Conservation (phyloP, 2,329 filamentous ascomycete species). For the Clonostachys rosea region DNA sequence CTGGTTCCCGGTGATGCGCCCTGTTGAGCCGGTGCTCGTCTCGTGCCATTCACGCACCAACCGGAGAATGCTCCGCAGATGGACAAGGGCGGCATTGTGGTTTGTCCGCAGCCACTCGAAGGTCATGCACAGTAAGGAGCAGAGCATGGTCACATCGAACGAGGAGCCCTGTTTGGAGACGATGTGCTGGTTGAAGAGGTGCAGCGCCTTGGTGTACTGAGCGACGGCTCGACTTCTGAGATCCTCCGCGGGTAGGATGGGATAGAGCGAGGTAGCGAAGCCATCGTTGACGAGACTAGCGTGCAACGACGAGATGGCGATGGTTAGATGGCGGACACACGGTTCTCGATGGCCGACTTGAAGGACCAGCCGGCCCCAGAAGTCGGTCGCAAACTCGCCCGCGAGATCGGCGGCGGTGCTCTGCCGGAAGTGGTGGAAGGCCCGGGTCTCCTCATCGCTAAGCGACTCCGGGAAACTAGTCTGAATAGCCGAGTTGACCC, state of each 20-base stretch:
- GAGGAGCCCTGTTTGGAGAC: not conserved
- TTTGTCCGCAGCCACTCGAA: slow-evolving; percentile 5
- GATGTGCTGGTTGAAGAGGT: slow-evolving; percentile 1
- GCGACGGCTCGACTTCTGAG: not conserved
- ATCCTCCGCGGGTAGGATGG: too few species aligned
- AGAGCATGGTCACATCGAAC: slow-evolving; percentile 4
- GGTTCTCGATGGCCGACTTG: slow-evolving; percentile 4
- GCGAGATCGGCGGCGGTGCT: slow-evolving; percentile 1
- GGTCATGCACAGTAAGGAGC: slow-evolving; percentile 4
- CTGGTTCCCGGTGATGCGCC: not conserved
- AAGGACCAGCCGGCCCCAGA: slow-evolving; percentile 6
- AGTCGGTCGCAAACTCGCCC: slow-evolving; percentile 3
- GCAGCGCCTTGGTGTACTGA: not conserved
- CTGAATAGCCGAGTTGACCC: too few species aligned
- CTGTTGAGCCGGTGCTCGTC: not conserved
- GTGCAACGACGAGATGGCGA: slow-evolving; percentile 4
- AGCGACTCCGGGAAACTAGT: not conserved
- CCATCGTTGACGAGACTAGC: not conserved
- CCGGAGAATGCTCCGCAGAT: slow-evolving; percentile 1
- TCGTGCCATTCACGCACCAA: slow-evolving; percentile 5
- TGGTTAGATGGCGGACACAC: slow-evolving; percentile 1
- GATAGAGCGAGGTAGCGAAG: too few species aligned
- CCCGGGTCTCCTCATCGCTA: not conserved
- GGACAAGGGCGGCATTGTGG: not conserved
- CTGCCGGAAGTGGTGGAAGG: not conserved